Percentiles rank a stretch among this genome's conserved stretches.
These are phyloP conservation scores for Torrubiellomyces zombiae DNA, from an alignment of 2,329 filamentous ascomycete species.

Conservation along the genomic window DNA sequence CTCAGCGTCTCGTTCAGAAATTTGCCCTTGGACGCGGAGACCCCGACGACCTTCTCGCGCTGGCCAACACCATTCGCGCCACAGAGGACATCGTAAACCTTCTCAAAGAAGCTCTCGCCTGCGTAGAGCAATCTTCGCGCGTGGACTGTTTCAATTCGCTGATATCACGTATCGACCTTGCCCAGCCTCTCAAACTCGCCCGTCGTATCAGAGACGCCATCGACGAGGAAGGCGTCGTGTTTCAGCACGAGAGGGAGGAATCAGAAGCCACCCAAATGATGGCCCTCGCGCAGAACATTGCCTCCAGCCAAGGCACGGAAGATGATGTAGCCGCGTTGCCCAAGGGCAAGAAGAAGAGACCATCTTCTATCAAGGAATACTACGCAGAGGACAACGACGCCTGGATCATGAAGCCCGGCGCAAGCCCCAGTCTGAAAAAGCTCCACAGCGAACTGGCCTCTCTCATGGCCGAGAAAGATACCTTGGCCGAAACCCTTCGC, in stretches of 20 bases:
- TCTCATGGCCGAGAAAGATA: slow-evolving; percentile 41
- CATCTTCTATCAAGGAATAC: slow-evolving; percentile 32
- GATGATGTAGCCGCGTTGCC: slow-evolving; percentile 38
- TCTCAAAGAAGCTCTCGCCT: slow-evolving; percentile 14
- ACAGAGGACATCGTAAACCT: slow-evolving; percentile 48
- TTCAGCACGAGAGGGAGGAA: slow-evolving; percentile 63
- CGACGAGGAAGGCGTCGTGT: slow-evolving; percentile 78
- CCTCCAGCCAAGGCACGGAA: slow-evolving; percentile 46
- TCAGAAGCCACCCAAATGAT: slow-evolving; percentile 54
- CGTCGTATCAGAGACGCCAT: slow-evolving; percentile 59
- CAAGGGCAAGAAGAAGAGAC: slow-evolving; percentile 31
- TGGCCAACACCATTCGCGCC: slow-evolving; percentile 66
- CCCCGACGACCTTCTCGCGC: slow-evolving; percentile 70
- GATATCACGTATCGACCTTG: slow-evolving; percentile 44
- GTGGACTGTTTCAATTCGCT: slow-evolving; percentile 26
- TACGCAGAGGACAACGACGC: slow-evolving; percentile 43
- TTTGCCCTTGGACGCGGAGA: slow-evolving; percentile 88
- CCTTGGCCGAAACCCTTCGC: slow-evolving; percentile 45
- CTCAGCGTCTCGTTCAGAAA: slow-evolving; percentile 79
- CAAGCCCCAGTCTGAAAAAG: slow-evolving; percentile 45
- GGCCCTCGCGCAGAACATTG: slow-evolving; percentile 55
- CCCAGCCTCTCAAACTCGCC: slow-evolving; percentile 52
- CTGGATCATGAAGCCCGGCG: slow-evolving; percentile 51
- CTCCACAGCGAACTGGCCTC: slow-evolving; percentile 52
- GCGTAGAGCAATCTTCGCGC: slow-evolving; percentile 4